phyloP scores from a whole-genome alignment of 164 flowering plant species.

The Saururus chinensis region DNA sequence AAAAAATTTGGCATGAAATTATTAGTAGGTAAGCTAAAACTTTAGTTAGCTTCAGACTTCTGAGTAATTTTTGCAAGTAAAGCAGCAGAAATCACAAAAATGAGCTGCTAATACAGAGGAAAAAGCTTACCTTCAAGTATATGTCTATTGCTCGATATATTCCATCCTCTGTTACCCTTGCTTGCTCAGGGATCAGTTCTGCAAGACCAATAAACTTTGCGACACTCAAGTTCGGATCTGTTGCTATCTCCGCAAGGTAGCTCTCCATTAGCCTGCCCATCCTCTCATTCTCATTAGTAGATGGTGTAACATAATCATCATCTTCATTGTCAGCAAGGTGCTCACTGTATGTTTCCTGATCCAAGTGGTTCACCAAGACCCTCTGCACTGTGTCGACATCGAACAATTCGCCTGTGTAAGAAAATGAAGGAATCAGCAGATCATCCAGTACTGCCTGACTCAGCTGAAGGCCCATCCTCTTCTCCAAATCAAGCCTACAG shows the following conservation, averaged over 20 bases:
- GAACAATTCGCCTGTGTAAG: conserved; percentile 64
- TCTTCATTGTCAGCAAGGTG: conserved; percentile 19
- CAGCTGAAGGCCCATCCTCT: conserved; percentile 67
- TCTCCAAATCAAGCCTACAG: conserved; percentile 90
- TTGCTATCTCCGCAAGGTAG: conserved; percentile 87
- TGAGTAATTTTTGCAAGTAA: neutral
- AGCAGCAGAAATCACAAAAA: neutral
- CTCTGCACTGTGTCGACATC: conserved; percentile 80
- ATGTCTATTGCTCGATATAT: conserved; percentile 94
- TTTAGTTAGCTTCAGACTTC: neutral
- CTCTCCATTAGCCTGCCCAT: conserved; percentile 82
- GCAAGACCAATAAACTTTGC: conserved; percentile 59
- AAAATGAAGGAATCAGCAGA: conserved; percentile 75
- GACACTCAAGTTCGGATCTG: conserved; percentile 64
- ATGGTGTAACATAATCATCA: conserved; percentile 39
- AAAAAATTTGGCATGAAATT: no score
- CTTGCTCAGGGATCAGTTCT: conserved; percentile 74
- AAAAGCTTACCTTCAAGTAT: conserved; percentile 60
- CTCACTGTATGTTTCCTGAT: conserved; percentile 34
- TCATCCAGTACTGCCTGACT: conserved; percentile 85
- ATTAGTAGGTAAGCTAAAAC: no score
- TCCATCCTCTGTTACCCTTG: conserved; percentile 76
- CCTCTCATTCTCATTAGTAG: conserved; percentile 45
- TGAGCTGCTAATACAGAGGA: neutral
- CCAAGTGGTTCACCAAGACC: conserved; percentile 64